Percentiles rank a stretch among this genome's conserved stretches.
phyloP scores from a whole-genome alignment of 176 grass and related monocot species.

The Avena sativa region DNA sequence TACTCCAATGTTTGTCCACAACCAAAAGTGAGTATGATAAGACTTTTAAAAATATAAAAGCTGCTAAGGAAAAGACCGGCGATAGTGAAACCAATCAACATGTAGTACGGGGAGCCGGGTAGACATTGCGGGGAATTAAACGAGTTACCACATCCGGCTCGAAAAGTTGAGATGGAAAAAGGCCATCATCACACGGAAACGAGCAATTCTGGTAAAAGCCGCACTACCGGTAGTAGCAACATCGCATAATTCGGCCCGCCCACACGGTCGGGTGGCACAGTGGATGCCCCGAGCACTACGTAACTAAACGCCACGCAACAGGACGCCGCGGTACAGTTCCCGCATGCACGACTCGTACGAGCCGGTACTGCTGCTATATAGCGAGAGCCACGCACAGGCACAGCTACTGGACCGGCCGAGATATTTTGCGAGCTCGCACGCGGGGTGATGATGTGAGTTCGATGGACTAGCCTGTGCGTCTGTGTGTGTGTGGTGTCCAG shows the following conservation, averaged over 20 bases:
- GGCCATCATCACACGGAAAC: not conserved
- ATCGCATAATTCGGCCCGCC: not conserved
- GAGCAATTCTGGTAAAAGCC: not conserved
- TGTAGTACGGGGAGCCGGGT: not conserved
- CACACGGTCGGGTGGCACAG: not conserved
- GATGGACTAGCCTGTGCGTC: not conserved
- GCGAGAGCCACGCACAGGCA: not conserved
- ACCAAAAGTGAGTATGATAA: too few relatives aligned
- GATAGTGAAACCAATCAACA: constrained; percentile 29
- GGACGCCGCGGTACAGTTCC: not conserved
- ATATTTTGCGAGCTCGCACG: not conserved
- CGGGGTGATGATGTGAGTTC: not conserved
- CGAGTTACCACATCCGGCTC: too few relatives aligned
- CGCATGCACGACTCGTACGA: not conserved
- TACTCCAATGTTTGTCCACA: too few relatives aligned
- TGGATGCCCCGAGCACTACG: constrained; percentile 41
- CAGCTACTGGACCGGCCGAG: not conserved
- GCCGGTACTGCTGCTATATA: not conserved
- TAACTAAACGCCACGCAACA: not conserved
- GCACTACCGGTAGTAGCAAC: not conserved
- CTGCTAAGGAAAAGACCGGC: not conserved
- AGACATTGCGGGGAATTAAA: not conserved
- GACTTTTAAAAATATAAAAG: too few relatives aligned
- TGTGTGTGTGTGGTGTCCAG: not conserved
- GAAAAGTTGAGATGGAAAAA: too few relatives aligned